These are phyloP conservation scores for Pyricularia sp. DNA, from an alignment of 2,329 filamentous ascomycete genomes.

Conservation along the genomic window DNA sequence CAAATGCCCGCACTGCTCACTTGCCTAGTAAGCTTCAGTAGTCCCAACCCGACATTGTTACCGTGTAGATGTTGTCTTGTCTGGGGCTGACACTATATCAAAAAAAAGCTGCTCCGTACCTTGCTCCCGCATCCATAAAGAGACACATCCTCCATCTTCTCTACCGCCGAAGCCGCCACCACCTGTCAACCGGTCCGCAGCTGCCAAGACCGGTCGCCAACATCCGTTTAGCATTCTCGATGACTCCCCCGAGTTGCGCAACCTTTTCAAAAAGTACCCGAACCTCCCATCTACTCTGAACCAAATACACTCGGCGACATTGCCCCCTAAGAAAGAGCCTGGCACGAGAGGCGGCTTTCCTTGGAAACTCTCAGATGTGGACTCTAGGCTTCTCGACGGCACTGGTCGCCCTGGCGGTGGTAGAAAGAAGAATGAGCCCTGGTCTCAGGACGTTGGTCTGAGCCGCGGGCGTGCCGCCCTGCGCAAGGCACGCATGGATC, in stretches of 20 bases:
- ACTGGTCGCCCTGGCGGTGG: slow-evolving; percentile 14
- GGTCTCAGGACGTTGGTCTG: slow-evolving; percentile 50
- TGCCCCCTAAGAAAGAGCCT: slow-evolving; percentile 26
- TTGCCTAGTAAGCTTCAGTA: slow-evolving; percentile 44
- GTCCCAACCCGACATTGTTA: background rate
- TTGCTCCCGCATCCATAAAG: slow-evolving; percentile 31
- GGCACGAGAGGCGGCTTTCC: slow-evolving; percentile 9
- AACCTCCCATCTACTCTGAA: slow-evolving; percentile 34
- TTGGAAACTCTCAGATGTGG: slow-evolving; percentile 11
- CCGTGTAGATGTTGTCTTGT: slow-evolving; percentile 5
- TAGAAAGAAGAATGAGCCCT: slow-evolving; percentile 27
- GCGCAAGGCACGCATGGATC: slow-evolving; percentile 36
- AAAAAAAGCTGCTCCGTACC: slow-evolving; percentile 45
- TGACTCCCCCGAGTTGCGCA: slow-evolving; percentile 35
- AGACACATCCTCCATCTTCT: slow-evolving; percentile 18
- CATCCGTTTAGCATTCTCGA: slow-evolving; percentile 44
- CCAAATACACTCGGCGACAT: slow-evolving; percentile 39
- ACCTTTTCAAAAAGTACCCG: slow-evolving; percentile 45
- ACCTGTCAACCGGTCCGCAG: slow-evolving; percentile 7
- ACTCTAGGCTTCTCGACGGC: slow-evolving; percentile 11
- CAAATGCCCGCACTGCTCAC: slow-evolving; percentile 50
- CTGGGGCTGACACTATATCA: slow-evolving; percentile 20
- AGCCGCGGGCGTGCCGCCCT: slow-evolving; percentile 45
- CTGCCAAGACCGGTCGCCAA: slow-evolving; percentile 7
- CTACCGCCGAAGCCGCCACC: slow-evolving; percentile 9